Evolutionary conservation across 2,329 filamentous ascomycete genomes (phyloP).

Genomic region (Huntiella abstrusa): DNA sequence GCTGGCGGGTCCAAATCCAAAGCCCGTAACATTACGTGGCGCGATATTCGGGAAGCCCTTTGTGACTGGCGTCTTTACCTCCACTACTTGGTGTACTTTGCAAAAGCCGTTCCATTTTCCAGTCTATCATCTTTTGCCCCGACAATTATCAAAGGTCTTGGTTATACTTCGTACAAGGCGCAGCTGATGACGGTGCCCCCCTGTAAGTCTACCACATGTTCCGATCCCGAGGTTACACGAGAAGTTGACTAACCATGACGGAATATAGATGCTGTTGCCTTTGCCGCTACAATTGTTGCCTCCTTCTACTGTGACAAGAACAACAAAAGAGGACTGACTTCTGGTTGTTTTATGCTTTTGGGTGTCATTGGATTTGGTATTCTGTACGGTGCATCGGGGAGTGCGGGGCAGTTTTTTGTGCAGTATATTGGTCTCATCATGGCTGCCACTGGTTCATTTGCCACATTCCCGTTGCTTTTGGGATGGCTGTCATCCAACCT

Average conservation of each 20-base stretch:
- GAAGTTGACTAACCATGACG: background rate
- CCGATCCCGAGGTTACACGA: background rate
- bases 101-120: constrained; percentile 35
- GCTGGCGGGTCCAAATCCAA: constrained; percentile 33
- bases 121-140: constrained; percentile 44
- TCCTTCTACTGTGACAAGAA: constrained; percentile 45
- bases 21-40: constrained; percentile 43
- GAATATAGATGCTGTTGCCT: background rate
- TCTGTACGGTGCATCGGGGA: constrained; percentile 42
- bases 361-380: constrained; percentile 35
- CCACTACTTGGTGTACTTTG: constrained; percentile 36
- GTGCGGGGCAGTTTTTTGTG: constrained; percentile 22
- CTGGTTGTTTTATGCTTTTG: constrained; percentile 23
- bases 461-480: constrained; percentile 48
- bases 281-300: constrained; percentile 17
- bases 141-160: constrained; percentile 37
- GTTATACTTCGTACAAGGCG: constrained; percentile 31
- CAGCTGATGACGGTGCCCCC: constrained; percentile 50
- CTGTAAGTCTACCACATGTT: constrained; percentile 21
- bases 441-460: constrained; percentile 46
- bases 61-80: constrained; percentile 51
- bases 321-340: constrained; percentile 32
- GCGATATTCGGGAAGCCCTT: constrained; percentile 49
- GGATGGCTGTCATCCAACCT: constrained; percentile 55
- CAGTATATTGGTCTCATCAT: constrained; percentile 42